Base-by-base conservation (phyloP, 2,329 filamentous ascomycete species). In the Paradendryphiella salina region DNA sequence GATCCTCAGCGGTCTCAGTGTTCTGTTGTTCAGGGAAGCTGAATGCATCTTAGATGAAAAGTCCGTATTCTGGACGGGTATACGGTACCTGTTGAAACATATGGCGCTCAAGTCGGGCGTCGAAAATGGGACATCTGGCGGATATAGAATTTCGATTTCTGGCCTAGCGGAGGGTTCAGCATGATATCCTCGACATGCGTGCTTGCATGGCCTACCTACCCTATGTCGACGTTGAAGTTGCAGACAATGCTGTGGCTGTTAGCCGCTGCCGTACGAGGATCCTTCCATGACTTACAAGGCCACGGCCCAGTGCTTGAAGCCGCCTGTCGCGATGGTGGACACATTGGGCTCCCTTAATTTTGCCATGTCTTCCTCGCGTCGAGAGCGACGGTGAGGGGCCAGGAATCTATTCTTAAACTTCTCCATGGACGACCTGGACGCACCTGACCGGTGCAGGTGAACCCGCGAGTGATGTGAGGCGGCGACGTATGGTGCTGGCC, bases 191-290 rank as follows among this genome's bases (percentile, higher is more conserved):
- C 15, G 23, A n/a, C 23, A 32, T 5, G 14, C 14, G 37, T 17
- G 14, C 15, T 15, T 18, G 40, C n/a, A n/a, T 10, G 11, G 29
- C 52, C 43, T 41, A 66, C 63, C 55, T 65, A 65, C 63, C 72
- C 73, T 59, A 76, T 56, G 50, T 76, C 74, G 41, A 75, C 73
- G 49, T 76, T 76, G 66, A 76, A 76, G 49, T 76, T 75, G 52
- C 73, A 76, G 15, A 76, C 70, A 40, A 75, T 59, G 48, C 73
- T 75, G 48, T 33, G 14, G 29, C 5, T 13, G 51, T 64, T 15
- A 70, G 65, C 43, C 21, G 26, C 36, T 14, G 50, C 13, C 21
- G 33, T 10, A 21, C 5, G 7, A 13, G 8, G 13, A 4, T 34
- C 15, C 9, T 28, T 18, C 14, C 14, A 21, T 10, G 10, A 54